A percentile compares a stretch with the other conserved stretches of the same genome.
phyloP scores from a whole-genome alignment of 176 grass and related monocot genomes.

The Rhynchospora breviuscula region DNA sequence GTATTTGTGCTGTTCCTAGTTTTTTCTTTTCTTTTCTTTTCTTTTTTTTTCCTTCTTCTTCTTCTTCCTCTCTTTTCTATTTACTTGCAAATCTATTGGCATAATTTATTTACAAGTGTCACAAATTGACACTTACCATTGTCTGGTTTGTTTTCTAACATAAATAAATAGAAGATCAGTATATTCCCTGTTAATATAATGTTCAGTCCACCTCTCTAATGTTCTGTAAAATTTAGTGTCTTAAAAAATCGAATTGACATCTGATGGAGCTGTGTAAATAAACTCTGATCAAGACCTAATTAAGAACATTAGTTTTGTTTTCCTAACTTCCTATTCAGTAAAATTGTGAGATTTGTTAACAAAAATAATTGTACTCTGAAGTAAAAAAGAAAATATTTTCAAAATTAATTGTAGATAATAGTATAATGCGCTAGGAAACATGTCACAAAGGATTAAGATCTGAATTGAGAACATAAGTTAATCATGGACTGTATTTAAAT shows the following conservation, averaged over 20 bases:
- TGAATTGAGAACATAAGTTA: not conserved
- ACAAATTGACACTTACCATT: not conserved
- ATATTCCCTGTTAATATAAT: not conserved
- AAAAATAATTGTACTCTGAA: not conserved
- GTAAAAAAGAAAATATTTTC: not conserved
- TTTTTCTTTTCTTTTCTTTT: too few relatives aligned
- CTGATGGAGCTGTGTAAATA: not conserved
- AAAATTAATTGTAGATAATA: not conserved
- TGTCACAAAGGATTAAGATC: not conserved
- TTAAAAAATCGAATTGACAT: too few relatives aligned
- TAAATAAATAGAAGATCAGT: not conserved
- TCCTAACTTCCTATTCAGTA: not conserved
- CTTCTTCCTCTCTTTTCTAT: not conserved
- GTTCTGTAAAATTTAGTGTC: not conserved
- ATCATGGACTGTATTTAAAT: not conserved
- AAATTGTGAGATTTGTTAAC: not conserved
- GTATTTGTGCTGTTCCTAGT: not conserved
- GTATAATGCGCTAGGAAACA: not conserved
- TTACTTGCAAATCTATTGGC: slow-evolving; percentile 1
- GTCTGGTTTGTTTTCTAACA: not conserved
- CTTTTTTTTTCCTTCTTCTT: not conserved
- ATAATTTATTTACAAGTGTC: not conserved
- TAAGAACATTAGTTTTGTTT: not conserved
- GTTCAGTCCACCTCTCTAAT: not conserved
- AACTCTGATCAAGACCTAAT: not conserved